Evolutionary conservation across 352 stramenopile genomes (phyloP), one percentile per base, ranked within the genome.

Genomic region (Thalassiosira oceanica): DNA sequence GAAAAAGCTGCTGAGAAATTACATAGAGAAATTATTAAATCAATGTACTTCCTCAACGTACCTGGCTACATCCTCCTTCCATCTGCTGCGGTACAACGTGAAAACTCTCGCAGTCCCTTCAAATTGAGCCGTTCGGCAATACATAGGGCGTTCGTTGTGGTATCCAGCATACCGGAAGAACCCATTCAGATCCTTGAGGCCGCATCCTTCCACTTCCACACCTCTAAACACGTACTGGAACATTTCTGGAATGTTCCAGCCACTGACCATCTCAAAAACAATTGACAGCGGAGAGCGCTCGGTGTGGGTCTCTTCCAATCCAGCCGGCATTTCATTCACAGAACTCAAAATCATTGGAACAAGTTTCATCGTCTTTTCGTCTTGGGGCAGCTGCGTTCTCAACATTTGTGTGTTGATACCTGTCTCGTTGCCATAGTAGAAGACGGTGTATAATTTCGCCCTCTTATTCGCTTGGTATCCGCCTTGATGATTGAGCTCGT

Each of bases 181-280:
- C n/a, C n/a, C n/a, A n/a, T n/a, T n/a, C n/a, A n/a, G n/a, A n/a
- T n/a, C n/a, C n/a, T n/a, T n/a, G n/a, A n/a, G n/a, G n/a, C n/a
- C n/a, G n/a, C n/a, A n/a, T n/a, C n/a, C n/a, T n/a, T n/a, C n/a
- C n/a, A n/a, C n/a, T n/a, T n/a, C n/a, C n/a, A n/a, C n/a, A n/a
- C n/a, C n/a, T n/a, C n/a, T n/a, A n/a, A n/a, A n/a, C n/a, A n/a
- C n/a, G n/a, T n/a, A n/a, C n/a, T n/a, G n/a, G n/a, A n/a, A 95
- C 96, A 37, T 8, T n/a, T 37, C 31, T n/a, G 31, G 31, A 8
- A 37, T 37, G 31, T 37, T 37, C 31, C 31, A 37, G n/a, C n/a
- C n/a, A 13, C 31, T 37, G n/a, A 37, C n/a, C n/a, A 37, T 37
- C 31, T 37, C 31, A 37, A 13, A 37, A 13, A n/a, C n/a, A n/a